Evolutionary conservation across 2,329 filamentous ascomycete genomes (phyloP).

Genomic region (Cercospora sesami): DNA sequence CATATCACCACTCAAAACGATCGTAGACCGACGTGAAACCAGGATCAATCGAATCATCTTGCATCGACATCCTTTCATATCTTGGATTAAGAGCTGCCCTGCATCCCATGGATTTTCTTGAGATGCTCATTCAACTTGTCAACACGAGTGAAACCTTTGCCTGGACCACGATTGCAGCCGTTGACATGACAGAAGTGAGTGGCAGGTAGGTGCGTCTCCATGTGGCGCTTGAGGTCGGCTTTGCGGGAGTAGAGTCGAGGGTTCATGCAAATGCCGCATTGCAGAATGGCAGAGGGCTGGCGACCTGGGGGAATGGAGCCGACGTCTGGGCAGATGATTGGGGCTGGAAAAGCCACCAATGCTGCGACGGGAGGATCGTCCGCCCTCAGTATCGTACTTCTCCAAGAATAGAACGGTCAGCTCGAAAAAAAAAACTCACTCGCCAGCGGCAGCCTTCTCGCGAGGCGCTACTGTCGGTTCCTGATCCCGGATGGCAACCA

Average conservation of each 20-base stretch:
- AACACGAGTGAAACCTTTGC: slow-evolving; percentile 18
- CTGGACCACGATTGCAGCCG: slow-evolving; percentile 11
- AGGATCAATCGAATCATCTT: not conserved
- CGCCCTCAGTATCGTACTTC: no score
- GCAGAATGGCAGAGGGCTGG: slow-evolving; percentile 11
- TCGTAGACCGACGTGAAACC: not conserved
- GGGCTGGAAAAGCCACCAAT: not conserved
- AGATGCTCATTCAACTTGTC: slow-evolving; percentile 18
- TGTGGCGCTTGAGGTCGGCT: slow-evolving; percentile 30
- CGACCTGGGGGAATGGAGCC: slow-evolving; percentile 13
- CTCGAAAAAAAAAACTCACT: not conserved
- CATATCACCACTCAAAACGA: not conserved
- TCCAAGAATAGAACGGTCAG: no score
- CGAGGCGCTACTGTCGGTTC: not conserved
- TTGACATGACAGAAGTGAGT: slow-evolving; percentile 18
- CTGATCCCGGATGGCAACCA: not conserved
- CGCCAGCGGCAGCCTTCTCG: not conserved
- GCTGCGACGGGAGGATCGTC: no score
- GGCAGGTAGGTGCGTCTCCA: slow-evolving; percentile 22
- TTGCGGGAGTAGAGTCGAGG: slow-evolving; percentile 26
- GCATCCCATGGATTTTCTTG: slow-evolving; percentile 16
- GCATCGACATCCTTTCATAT: no score
- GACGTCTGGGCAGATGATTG: slow-evolving; percentile 12
- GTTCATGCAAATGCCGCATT: slow-evolving; percentile 27
- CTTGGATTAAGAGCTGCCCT: not conserved